These are phyloP conservation scores for Pseudogymnoascus sp. DNA, from an alignment of 2,329 filamentous ascomycete species.

Conservation along the genomic window DNA sequence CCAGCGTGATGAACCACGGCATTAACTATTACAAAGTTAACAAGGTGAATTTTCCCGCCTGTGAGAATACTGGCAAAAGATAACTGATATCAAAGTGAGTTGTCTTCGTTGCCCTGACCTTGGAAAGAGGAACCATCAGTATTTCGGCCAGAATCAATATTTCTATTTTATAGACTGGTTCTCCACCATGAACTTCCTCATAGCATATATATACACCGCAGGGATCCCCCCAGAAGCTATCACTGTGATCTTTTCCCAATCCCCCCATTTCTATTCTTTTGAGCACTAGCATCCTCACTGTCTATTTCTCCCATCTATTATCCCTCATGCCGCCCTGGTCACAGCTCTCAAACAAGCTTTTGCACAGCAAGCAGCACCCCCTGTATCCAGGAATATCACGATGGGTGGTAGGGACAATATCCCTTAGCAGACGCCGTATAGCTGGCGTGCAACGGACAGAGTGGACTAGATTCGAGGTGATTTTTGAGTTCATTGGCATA, in stretches of 20 bases:
- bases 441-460: conserved; percentile 36
- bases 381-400: no score
- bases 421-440: conserved; percentile 32
- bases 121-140: background rate
- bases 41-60: no score
- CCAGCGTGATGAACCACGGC: background rate
- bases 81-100: no score
- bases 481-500: conserved; percentile 37
- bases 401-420: conserved; percentile 37
- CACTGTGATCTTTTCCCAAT: background rate
- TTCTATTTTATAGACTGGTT: background rate
- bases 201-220: background rate
- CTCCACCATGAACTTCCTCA: background rate
- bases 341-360: background rate
- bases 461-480: conserved; percentile 36
- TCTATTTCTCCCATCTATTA: background rate
- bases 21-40: background rate
- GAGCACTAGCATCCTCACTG: no score
- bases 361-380: background rate
- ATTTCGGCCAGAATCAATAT: background rate
- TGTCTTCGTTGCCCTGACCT: background rate
- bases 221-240: background rate
- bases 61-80: no score
- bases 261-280: background rate
- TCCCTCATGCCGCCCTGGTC: background rate